phyloP scores from a whole-genome alignment of 2,329 filamentous ascomycete genomes.

The Arthroderma uncinatum region DNA sequence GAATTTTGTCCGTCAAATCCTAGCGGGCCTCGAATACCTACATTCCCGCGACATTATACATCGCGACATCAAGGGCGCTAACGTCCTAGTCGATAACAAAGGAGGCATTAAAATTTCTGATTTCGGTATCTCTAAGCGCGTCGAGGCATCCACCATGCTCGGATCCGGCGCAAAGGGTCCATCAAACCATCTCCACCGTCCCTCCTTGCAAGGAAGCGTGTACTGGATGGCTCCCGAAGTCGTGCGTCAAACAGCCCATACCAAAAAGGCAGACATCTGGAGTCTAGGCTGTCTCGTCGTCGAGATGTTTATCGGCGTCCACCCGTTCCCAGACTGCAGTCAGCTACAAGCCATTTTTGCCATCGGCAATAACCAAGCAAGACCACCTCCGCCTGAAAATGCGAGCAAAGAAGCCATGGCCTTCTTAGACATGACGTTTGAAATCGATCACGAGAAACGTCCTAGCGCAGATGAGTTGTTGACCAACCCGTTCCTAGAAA shows the following conservation, averaged over 20 bases:
- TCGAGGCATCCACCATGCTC: constrained; percentile 80
- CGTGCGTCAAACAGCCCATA: constrained; percentile 94
- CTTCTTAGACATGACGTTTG: constrained; percentile 83
- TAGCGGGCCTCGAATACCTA: constrained; percentile 83
- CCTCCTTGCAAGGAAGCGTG: constrained; percentile 87
- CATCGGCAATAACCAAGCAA: constrained; percentile 78
- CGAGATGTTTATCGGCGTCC: constrained; percentile 96
- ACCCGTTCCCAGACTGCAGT: constrained; percentile 93
- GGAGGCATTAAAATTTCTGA: constrained; percentile 98
- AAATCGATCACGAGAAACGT: constrained; percentile 85
- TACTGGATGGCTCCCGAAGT: constrained; percentile 99
- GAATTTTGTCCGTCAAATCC: constrained; percentile 93
- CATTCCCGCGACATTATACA: constrained; percentile 95
- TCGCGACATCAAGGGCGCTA: constrained; percentile 96
- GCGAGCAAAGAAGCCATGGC: constrained; percentile 72
- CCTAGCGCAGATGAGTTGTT: constrained; percentile 87
- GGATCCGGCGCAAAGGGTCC: constrained; percentile 29
- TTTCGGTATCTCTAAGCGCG: constrained; percentile 96
- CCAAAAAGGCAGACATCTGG: constrained; percentile 98
- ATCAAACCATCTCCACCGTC: constrained; percentile 39
- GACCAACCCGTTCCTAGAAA: constrained; percentile 67
- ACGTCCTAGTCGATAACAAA: constrained; percentile 97
- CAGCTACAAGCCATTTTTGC: constrained; percentile 98
- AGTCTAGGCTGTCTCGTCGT: constrained; percentile 92
- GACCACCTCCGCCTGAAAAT: constrained; percentile 76